Evolutionary conservation across 2,329 filamentous ascomycete genomes (phyloP).

Genomic region (Magnaporthiopsis incrustans): DNA sequence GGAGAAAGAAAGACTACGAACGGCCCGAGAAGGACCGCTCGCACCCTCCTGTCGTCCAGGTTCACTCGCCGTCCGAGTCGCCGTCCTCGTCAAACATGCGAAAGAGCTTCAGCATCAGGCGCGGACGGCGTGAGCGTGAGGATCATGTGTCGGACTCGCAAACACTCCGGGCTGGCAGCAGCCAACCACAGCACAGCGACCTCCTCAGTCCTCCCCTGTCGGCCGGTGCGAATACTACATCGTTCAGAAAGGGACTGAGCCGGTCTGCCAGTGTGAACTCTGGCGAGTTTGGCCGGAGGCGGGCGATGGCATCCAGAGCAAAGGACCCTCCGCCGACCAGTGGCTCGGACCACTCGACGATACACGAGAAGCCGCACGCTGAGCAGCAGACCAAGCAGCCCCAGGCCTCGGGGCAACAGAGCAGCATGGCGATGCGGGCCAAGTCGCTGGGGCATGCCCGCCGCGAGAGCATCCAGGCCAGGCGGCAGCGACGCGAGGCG

Average conservation of each 20-base stretch:
- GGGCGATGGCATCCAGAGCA: constrained; percentile 33
- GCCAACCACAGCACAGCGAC: constrained; percentile 67
- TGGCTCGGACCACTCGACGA: constrained; percentile 67
- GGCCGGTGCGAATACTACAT: constrained; percentile 45
- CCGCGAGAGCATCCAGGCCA: constrained; percentile 84
- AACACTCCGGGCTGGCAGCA: constrained; percentile 46
- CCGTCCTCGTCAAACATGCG: constrained; percentile 26
- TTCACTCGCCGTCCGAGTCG: constrained; percentile 65
- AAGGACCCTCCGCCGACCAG: constrained; percentile 67
- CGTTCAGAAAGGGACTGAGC: constrained; percentile 62
- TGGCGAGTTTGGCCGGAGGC: constrained; percentile 65
- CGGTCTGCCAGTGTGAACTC: constrained; percentile 90
- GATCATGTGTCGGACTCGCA: constrained; percentile 35
- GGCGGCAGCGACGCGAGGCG: constrained; percentile 55
- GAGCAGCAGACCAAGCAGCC: constrained; percentile 39
- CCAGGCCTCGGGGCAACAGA: constrained; percentile 18
- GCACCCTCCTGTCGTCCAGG: constrained; percentile 64
- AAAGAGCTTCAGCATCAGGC: constrained; percentile 82
- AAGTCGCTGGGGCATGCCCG: constrained; percentile 86
- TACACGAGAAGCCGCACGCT: constrained; percentile 41
- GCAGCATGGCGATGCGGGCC: constrained; percentile 60
- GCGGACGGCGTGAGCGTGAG: constrained; percentile 45
- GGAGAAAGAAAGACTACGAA: constrained; percentile 62
- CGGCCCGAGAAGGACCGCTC: constrained; percentile 56
- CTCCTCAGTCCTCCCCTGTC: constrained; percentile 66